Conservation (phyloP, 1,139 yeast species). For the Spencermartinsiella ligniputridi region DNA sequence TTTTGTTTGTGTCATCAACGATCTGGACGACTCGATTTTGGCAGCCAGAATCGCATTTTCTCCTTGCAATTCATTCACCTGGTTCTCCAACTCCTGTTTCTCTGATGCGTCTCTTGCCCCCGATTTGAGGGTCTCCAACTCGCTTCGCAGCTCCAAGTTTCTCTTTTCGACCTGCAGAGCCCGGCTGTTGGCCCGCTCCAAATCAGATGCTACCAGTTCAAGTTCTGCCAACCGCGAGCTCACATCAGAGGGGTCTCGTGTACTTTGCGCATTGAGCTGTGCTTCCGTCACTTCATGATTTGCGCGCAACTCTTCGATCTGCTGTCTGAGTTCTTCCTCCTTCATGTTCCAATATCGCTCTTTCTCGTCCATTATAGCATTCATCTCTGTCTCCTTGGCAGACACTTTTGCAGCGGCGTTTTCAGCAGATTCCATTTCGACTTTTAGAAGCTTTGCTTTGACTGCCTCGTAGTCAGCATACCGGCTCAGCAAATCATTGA, state of each 20-base stretch:
- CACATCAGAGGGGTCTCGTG: slow-evolving; percentile 21
- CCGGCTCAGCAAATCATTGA: slow-evolving; percentile 59
- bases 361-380: slow-evolving; percentile 40
- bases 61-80: slow-evolving; percentile 38
- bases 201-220: slow-evolving; percentile 66
- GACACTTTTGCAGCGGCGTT: slow-evolving; percentile 29
- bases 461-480: slow-evolving; percentile 77
- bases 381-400: slow-evolving; percentile 37
- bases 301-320: slow-evolving; percentile 32
- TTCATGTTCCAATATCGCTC: slow-evolving; percentile 40
- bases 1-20: slow-evolving; percentile 20
- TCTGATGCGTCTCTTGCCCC: slow-evolving; percentile 46
- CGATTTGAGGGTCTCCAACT: slow-evolving; percentile 51
- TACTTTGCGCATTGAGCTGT: slow-evolving; percentile 26
- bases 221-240: slow-evolving; percentile 45
- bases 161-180: slow-evolving; percentile 69
- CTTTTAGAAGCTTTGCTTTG: slow-evolving; percentile 53
- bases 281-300: slow-evolving; percentile 30
- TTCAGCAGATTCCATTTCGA: slow-evolving; percentile 41
- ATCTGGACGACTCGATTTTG: slow-evolving; percentile 43
- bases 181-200: slow-evolving; percentile 66
- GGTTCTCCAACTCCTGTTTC: slow-evolving; percentile 33
- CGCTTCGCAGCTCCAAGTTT: slow-evolving; percentile 67
- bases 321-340: slow-evolving; percentile 43
- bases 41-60: slow-evolving; percentile 58